Evolutionary conservation across 176 grass and related monocot genomes (phyloP).

Genomic region (Pontederia crassipes): DNA sequence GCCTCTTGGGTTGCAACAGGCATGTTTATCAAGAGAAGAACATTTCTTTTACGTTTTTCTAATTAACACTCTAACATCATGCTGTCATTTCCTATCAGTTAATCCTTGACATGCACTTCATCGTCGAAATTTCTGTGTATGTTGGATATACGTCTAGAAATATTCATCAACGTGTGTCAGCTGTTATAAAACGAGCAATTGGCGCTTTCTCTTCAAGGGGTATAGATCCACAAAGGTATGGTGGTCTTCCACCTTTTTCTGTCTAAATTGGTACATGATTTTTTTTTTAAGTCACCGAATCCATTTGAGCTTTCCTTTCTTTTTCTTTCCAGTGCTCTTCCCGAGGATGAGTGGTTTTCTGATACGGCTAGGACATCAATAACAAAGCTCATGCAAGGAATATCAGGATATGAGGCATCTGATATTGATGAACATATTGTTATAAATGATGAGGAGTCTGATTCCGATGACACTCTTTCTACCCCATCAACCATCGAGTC

Average conservation of each 20-base stretch:
- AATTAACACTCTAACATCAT: not conserved
- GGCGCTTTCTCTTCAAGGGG: conserved; percentile 68
- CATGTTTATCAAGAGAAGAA: conserved; percentile 9
- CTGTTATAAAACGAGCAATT: conserved; percentile 67
- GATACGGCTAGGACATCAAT: conserved; percentile 79
- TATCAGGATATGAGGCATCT: conserved; percentile 54
- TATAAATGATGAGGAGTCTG: conserved; percentile 37
- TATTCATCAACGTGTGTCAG: conserved; percentile 76
- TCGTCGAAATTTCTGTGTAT: conserved; percentile 85
- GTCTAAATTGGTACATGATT: not conserved
- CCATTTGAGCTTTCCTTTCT: not conserved
- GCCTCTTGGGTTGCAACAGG: conserved; percentile 77
- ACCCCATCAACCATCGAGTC: conserved; percentile 30
- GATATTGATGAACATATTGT: conserved; percentile 45
- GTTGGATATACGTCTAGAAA: conserved; percentile 84
- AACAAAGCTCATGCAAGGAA: conserved; percentile 73
- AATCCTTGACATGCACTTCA: conserved; percentile 96
- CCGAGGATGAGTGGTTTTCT: conserved; percentile 89
- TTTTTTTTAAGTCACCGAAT: conserved; percentile 5
- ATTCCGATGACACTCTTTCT: conserved; percentile 57
- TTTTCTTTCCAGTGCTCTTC: conserved; percentile 48
- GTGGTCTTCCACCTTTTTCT: not conserved
- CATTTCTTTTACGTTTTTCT: not conserved
- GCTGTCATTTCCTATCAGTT: conserved; percentile 35
- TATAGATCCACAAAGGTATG: conserved; percentile 81